A percentile compares a stretch with the other conserved stretches of the same genome.
phyloP scores from a whole-genome alignment of 306 rosid species.

The Cicer cuneatum region DNA sequence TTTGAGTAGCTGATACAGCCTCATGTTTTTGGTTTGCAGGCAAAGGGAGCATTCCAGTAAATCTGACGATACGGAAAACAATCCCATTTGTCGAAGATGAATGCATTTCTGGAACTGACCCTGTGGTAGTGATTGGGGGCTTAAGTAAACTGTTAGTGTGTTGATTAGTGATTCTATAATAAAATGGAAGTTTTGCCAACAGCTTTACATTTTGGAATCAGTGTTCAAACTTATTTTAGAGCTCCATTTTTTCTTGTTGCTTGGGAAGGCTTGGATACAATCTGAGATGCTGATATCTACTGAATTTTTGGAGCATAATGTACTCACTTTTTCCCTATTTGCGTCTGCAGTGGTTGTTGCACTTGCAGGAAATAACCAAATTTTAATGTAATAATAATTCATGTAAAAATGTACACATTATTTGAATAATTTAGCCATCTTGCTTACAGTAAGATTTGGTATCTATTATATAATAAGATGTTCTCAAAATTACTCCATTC shows the following conservation, averaged over 20 bases:
- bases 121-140: constrained; percentile 58
- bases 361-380: neutral
- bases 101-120: constrained; percentile 59
- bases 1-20: constrained; percentile 13
- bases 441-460: neutral
- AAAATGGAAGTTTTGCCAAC: constrained; percentile 20
- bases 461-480: neutral
- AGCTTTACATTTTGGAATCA: constrained; percentile 11
- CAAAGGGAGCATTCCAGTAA: constrained; percentile 51
- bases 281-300: constrained; percentile 21
- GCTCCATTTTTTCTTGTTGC: neutral
- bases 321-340: neutral
- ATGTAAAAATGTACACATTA: neutral
- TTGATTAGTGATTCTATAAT: constrained; percentile 27
- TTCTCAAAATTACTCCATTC: neutral
- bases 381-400: neutral
- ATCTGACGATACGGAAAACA: constrained; percentile 66
- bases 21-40: constrained; percentile 54
- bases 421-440: constrained; percentile 2
- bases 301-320: constrained; percentile 19
- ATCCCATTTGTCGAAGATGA: constrained; percentile 84
- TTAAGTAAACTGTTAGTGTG: constrained; percentile 41
- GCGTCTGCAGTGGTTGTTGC: neutral
- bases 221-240: constrained; percentile 26
- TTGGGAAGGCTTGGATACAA: constrained; percentile 6